These are phyloP conservation scores for Tephrocybe sp. DNA, from an alignment of 768 basidiomycete species.

Conservation along the genomic window DNA sequence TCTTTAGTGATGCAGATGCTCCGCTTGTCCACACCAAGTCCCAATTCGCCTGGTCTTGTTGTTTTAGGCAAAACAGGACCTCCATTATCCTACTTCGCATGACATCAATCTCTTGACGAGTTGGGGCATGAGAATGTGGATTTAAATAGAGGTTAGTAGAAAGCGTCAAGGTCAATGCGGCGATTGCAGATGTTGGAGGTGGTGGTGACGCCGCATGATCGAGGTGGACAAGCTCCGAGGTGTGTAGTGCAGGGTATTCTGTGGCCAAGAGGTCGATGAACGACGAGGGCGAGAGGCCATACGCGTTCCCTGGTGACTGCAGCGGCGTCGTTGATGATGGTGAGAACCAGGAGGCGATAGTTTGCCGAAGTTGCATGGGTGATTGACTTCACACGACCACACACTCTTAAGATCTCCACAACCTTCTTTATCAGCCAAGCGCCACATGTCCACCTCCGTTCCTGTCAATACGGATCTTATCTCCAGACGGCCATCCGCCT, in stretches of 20 bases:
- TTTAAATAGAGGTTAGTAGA: slow-evolving; percentile 10
- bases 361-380: slow-evolving; percentile 2
- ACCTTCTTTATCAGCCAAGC: background rate
- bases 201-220: slow-evolving; percentile 18
- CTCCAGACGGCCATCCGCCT: background rate
- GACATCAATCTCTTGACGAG: slow-evolving; percentile 9
- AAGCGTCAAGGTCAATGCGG: slow-evolving; percentile 7
- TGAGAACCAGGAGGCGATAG: slow-evolving; percentile 7
- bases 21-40: slow-evolving; percentile 19
- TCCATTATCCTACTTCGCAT: slow-evolving; percentile 14
- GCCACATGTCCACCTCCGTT: background rate
- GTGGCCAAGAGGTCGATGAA: slow-evolving; percentile 9
- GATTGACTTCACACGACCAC: background rate
- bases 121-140: slow-evolving; percentile 15
- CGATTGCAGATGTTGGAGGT: slow-evolving; percentile 13
- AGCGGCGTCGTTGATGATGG: background rate
- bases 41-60: slow-evolving; percentile 13
- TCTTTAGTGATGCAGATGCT: slow-evolving; percentile 11
- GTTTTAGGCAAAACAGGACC: slow-evolving; percentile 9
- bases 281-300: slow-evolving; percentile 10
- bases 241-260: slow-evolving; percentile 14
- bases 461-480: slow-evolving; percentile 1
- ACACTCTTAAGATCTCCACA: background rate
- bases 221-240: slow-evolving; percentile 14
- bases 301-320: too few relatives aligned